Conservation (phyloP, 2,329 filamentous ascomycete genomes). For the Alternaria sp. region DNA sequence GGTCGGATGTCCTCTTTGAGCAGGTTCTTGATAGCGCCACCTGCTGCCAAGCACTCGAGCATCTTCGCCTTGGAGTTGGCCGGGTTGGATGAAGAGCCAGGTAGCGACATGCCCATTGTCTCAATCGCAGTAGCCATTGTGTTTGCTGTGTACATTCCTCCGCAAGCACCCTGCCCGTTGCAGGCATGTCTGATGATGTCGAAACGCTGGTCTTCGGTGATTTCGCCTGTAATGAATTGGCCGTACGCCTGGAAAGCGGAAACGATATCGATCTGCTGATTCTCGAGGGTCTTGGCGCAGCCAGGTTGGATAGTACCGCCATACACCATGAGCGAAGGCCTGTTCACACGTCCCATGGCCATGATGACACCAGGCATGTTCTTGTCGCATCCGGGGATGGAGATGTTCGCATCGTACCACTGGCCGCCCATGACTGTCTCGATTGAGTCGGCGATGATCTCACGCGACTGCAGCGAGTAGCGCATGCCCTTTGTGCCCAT, state of each 20-base stretch:
- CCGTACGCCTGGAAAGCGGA: constrained; percentile 98
- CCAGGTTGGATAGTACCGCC: constrained; percentile 94
- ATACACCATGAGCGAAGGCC: constrained; percentile 97
- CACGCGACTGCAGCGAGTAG: constrained; percentile 91
- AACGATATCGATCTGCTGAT: constrained; percentile 86
- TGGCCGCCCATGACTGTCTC: constrained; percentile 99
- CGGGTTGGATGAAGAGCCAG: constrained; percentile 62
- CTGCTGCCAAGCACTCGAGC: constrained; percentile 60
- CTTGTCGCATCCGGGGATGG: constrained; percentile 97
- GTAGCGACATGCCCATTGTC: constrained; percentile 61
- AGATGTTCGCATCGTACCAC: constrained; percentile 98
- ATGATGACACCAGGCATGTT: constrained; percentile 80
- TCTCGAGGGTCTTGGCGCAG: constrained; percentile 75
- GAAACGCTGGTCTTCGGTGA: constrained; percentile 88
- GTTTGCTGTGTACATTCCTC: constrained; percentile 74
- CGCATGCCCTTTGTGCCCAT: constrained; percentile 99
- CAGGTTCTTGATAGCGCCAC: constrained; percentile 60
- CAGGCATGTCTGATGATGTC: constrained; percentile 95
- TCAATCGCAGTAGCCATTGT: constrained; percentile 63
- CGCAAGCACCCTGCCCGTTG: constrained; percentile 82
- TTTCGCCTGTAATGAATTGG: constrained; percentile 90
- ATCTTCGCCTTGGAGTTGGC: constrained; percentile 62
- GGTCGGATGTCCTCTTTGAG: constrained; percentile 62
- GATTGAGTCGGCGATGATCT: constrained; percentile 97
- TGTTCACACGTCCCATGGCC: constrained; percentile 94